Base-by-base conservation (phyloP, 2,329 filamentous ascomycete genomes). In the Clonostachys rhizophaga region DNA sequence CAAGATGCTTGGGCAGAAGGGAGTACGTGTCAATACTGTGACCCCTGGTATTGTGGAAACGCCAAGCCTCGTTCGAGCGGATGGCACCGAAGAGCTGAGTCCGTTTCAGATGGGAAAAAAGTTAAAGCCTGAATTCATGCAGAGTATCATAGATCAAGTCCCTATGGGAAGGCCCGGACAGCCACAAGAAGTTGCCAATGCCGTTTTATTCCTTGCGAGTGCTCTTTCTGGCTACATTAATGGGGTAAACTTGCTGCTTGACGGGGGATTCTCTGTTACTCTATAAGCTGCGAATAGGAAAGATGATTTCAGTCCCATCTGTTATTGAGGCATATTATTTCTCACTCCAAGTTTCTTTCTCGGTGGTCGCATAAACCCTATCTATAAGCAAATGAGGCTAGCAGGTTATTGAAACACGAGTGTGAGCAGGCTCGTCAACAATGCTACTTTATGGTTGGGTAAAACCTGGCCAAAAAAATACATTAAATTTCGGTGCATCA, bases 141-240 rank as follows among this genome's bases (percentile, higher is more conserved):
- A 54, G 2, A 14, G 6, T 1, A n/a, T 58, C 2, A 4, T 53
- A 2, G 42, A 46, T 2, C 35, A 34, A 6, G 46, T 60, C 18
- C 50, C 56, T 0, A 24, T 61, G 12, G 51, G 51, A 0, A 43
- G 42, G 4, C 35, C 53, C 2, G 58, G 58, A 1, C 20, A 34
- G 14, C 50, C 46, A 0, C 45, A 58, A 24, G 58, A 61, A 12
- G 24, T 57, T 1, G 56, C 58, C 0, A 60, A 61, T 11, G 52
- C 55, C 0, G 55, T 52, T 1, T 14, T 61, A 1, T 61, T 59
- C 12, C 18, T 61, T 4, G 54, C 53, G 1, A 59, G 58, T 4
- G 30, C 16, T 1, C 51, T 61, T 1, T 52, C 56, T 1, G 53
- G 45, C 18, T 60, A 52, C 16, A 51, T 55, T 4, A 49, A 44